phyloP scores from a whole-genome alignment of 148 eudicot genomes.

The Camellia sinensis region DNA sequence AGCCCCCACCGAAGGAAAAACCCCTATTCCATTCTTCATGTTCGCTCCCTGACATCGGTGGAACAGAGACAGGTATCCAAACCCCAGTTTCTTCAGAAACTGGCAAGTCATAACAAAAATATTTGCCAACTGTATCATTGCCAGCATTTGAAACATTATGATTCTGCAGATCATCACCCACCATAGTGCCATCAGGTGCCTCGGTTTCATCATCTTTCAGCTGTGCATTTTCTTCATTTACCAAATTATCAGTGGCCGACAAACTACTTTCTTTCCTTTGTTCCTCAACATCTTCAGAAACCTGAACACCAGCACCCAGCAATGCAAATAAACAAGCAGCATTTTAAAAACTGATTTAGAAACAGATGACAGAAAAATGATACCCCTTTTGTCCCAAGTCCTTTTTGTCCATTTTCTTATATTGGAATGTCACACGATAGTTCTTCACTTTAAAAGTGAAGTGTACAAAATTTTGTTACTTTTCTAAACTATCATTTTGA shows the following conservation, averaged over 20 bases:
- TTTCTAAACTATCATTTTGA: neutral
- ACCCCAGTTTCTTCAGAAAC: conserved; percentile 60
- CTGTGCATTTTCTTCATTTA: neutral
- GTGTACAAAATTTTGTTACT: neutral
- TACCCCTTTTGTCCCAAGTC: neutral
- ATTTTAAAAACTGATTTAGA: neutral
- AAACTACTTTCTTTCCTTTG: conserved; percentile 8
- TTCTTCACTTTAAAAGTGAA: neutral
- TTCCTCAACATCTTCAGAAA: conserved; percentile 21
- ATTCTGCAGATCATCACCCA: neutral
- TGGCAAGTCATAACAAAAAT: conserved; percentile 52
- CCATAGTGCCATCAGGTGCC: neutral
- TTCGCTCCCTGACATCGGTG: conserved; percentile 47
- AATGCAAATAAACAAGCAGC: conserved; percentile 14
- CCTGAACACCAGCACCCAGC: conserved; percentile 21
- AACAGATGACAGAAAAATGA: neutral
- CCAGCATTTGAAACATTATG: conserved; percentile 14
- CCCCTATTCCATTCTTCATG: conserved; percentile 43
- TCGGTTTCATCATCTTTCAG: neutral
- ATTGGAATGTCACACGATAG: neutral
- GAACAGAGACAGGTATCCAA: conserved; percentile 68
- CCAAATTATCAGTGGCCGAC: conserved; percentile 1
- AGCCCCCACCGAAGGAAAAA: conserved; percentile 38
- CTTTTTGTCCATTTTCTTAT: neutral
- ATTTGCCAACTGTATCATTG: conserved; percentile 25